phyloP scores from a whole-genome alignment of 106 monocot genomes.

The Dendrobium catenatum region DNA sequence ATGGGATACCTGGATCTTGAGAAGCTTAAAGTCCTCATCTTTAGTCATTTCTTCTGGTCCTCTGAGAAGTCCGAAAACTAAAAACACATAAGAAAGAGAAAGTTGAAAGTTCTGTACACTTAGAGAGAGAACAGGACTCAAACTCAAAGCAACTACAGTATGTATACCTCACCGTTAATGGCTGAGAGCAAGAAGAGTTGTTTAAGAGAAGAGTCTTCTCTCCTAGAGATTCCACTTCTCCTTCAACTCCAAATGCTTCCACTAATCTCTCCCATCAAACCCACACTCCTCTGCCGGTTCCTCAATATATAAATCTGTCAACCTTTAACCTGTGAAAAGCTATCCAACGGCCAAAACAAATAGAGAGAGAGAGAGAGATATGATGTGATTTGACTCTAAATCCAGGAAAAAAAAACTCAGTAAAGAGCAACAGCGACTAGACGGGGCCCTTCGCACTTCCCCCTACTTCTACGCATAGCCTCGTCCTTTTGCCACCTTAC shows the following conservation, averaged over 20 bases:
- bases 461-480: slow-evolving; percentile 10
- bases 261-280: neutral
- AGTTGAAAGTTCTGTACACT: neutral
- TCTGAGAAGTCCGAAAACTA: neutral
- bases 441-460: neutral
- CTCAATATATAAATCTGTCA: neutral
- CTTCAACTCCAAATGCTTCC: neutral
- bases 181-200: neutral
- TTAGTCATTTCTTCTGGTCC: slow-evolving; percentile 18
- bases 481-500: slow-evolving; percentile 1
- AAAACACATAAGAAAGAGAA: neutral
- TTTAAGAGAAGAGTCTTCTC: neutral
- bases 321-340: neutral
- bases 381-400: slow-evolving; percentile 13
- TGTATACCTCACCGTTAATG: neutral
- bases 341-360: slow-evolving; percentile 14
- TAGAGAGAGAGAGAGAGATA: neutral
- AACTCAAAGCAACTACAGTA: neutral
- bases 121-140: neutral
- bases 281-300: neutral
- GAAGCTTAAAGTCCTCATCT: slow-evolving; percentile 32
- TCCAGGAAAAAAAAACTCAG: slow-evolving; percentile 2
- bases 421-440: slow-evolving; percentile 7
- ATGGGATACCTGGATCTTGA: slow-evolving; percentile 26
- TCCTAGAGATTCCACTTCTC: neutral